Evolutionary conservation across 805 yeast species (phyloP), one percentile per base, ranked within the genome.

Genomic region (Myxozyma melibiosi): DNA sequence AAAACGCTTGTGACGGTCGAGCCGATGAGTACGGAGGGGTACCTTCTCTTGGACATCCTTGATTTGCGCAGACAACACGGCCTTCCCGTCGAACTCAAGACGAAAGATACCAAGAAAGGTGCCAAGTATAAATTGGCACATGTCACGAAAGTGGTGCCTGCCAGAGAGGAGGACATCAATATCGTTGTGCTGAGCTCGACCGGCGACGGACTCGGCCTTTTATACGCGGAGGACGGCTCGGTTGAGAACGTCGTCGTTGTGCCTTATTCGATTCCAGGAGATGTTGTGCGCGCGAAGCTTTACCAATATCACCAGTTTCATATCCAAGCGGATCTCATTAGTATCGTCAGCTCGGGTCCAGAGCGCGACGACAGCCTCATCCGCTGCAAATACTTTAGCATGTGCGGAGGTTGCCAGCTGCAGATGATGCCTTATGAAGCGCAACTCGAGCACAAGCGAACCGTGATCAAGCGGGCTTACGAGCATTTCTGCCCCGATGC

Each of bases 341-440:
- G 77, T 37, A 80, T 89, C 3, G 65, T 74, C 2, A 53, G 73
- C 59, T 66, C 75, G 1, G 77, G 86, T 0, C 54, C 61, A 2
- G 73, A 81, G 67, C 72, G 81, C 46, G 77, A 88, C 58, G 85
- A 87, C 65, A 69, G 75, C 4, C 77, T 87, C 51, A 82, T 86
- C 55, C 80, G 80, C 63, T 90, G 96, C 74, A 78, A 81, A 62
- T 94, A 94, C 74, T 94, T 92, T 74, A 96, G 96, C 13, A 82
- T 83, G 62, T 91, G 97, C 71, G 88, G 96, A 1, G 98, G 98
- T 2, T 91, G 98, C 71, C 98, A 94, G 73, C 90, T 84, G 69
- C 98, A 94, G 70, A 83, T 83, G 70, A 74, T 90, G 33, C 77
- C 80, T 1, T 94, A 94, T 70, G 78, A 78, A 0, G 78, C 84